Evolutionary conservation across 192 early-diverging fungal species (phyloP).

Genomic region (Polychytrium aggregatum): DNA sequence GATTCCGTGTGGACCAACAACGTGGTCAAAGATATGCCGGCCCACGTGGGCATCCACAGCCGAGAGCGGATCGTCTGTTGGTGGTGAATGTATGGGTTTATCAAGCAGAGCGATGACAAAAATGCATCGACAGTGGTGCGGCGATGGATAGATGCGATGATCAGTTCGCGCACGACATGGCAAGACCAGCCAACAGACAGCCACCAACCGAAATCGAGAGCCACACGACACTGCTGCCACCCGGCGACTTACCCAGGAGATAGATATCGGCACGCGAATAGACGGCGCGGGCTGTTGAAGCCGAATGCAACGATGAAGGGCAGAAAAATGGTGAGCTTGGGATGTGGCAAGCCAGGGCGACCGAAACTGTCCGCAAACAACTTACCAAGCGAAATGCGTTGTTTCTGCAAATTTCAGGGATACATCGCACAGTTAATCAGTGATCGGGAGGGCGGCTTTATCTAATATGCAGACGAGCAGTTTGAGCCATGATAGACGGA

Average conservation of each 20-base stretch:
- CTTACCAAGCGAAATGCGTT: conserved; percentile 31
- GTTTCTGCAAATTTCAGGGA: conserved; percentile 28
- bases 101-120: no score
- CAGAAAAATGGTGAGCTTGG: no score
- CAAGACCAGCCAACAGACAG: not conserved
- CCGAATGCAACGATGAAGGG: conserved; percentile 18
- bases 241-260: conserved; percentile 45
- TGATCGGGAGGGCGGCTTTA: not conserved
- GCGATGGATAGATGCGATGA: no score
- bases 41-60: conserved; percentile 69
- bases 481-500: not conserved
- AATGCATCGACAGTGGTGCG: no score
- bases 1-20: conserved; percentile 78
- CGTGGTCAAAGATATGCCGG: conserved; percentile 73
- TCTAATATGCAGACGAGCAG: not conserved
- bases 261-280: conserved; percentile 86
- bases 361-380: no score
- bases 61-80: conserved; percentile 31
- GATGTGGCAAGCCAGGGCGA: no score
- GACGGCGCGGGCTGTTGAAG: conserved; percentile 67
- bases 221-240: no score
- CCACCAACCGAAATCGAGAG: not conserved
- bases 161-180: no score
- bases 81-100: no score
- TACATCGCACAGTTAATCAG: not conserved